These are phyloP conservation scores for Phylloporus arenicola DNA, from an alignment of 768 basidiomycete genomes.

Conservation along the genomic window DNA sequence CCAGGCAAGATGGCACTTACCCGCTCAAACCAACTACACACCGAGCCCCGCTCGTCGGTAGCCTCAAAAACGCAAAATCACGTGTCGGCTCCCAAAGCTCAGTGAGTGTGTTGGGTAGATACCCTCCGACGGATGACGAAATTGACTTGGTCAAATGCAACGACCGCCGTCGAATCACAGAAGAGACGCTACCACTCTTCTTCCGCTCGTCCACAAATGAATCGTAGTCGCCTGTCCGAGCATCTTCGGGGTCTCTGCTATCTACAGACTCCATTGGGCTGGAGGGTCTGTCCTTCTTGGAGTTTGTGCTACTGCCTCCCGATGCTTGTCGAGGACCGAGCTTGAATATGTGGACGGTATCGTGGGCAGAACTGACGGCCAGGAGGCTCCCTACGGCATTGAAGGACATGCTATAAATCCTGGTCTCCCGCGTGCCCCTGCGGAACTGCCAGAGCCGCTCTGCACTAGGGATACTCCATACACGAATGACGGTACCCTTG, in stretches of 20 bases:
- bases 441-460: conserved; percentile 96
- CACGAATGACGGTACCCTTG: conserved; percentile 95
- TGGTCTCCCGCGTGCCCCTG: conserved; percentile 79
- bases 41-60: conserved; percentile 73
- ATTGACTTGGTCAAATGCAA: conserved; percentile 70
- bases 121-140: conserved; percentile 76
- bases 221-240: conserved; percentile 70
- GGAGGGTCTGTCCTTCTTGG: conserved; percentile 32
- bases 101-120: conserved; percentile 82
- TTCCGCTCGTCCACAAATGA: conserved; percentile 77
- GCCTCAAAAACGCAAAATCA: conserved; percentile 86
- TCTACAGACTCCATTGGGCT: conserved; percentile 68
- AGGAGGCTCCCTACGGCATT: conserved; percentile 79
- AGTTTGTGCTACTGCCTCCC: conserved; percentile 5
- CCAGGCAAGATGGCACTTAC: conserved; percentile 42
- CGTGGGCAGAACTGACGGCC: conserved; percentile 86
- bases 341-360: conserved; percentile 96
- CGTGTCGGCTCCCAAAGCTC: conserved; percentile 97
- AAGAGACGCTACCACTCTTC: conserved; percentile 51
- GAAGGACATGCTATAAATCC: conserved; percentile 82
- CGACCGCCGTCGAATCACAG: conserved; percentile 61
- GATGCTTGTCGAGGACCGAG: conserved; percentile 44
- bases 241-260: conserved; percentile 53
- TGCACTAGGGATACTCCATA: conserved; percentile 85
- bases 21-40: conserved; percentile 87